Evolutionary conservation across 768 basidiomycete genomes (phyloP).

Genomic region (Mycena vitilis): DNA sequence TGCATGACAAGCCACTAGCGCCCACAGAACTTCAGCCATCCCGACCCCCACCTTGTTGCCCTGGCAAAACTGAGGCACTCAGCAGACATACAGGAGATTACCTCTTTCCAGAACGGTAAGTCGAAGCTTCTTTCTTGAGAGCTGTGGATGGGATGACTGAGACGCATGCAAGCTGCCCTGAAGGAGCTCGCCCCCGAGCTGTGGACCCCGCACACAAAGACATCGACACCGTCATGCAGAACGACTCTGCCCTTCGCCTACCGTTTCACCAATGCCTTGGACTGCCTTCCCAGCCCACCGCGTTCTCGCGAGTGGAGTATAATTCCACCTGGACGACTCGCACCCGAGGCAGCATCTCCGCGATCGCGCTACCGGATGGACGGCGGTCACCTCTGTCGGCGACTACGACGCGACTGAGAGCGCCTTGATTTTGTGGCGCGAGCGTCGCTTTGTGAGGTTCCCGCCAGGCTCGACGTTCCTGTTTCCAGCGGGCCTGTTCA

Average conservation of each 20-base stretch:
- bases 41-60: neutral
- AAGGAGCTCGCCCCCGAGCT: too few species aligned
- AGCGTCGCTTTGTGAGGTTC: neutral
- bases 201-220: too few species aligned
- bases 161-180: too few species aligned
- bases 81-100: neutral
- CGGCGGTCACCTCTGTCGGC: neutral
- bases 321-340: neutral
- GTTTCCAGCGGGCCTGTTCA: neutral
- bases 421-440: neutral
- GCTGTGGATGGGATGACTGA: too few species aligned
- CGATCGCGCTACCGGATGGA: neutral
- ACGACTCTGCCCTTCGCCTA: neutral
- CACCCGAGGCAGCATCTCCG: neutral
- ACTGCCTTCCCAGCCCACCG: neutral
- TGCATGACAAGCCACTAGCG: neutral
- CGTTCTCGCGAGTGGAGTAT: neutral
- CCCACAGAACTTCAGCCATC: neutral
- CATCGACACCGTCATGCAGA: neutral
- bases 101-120: neutral
- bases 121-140: neutral
- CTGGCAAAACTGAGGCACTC: neutral
- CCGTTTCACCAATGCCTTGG: neutral
- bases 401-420: neutral
- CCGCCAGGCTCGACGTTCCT: constrained; percentile 5